Conservation (phyloP, 2,329 filamentous ascomycete genomes). For the Penicillium sclerotiorum region DNA sequence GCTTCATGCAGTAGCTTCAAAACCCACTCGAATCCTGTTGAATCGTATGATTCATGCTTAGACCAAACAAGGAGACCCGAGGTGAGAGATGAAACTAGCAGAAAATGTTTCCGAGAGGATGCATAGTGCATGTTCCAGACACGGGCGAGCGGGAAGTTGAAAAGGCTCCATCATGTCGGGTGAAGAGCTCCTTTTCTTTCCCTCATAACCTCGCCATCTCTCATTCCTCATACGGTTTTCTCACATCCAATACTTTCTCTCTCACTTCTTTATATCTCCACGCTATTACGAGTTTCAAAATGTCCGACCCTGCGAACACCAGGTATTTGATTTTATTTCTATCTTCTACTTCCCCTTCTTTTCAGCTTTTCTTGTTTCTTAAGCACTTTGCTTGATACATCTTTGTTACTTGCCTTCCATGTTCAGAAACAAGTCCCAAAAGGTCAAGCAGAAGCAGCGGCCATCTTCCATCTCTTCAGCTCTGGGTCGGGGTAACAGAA, state of each 20-base stretch:
- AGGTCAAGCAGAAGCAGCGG: slow-evolving; percentile 12
- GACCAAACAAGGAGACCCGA: slow-evolving; percentile 10
- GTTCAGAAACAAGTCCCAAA: slow-evolving; percentile 9
- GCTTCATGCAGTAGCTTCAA: background rate
- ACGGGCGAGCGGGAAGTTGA: background rate
- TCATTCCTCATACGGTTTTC: background rate
- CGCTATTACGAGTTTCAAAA: slow-evolving; percentile 6
- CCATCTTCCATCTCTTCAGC: slow-evolving; percentile 1
- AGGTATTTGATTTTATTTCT: slow-evolving; percentile 15
- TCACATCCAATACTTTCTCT: background rate
- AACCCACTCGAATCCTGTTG: slow-evolving; percentile 10
- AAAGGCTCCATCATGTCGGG: background rate
- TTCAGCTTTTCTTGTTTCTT: background rate
- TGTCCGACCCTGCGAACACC: slow-evolving; percentile 12
- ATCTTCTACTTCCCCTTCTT: background rate
- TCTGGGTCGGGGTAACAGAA: background rate
- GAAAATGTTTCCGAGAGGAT: background rate
- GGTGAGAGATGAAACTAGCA: slow-evolving; percentile 1
- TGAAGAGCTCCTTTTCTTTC: background rate
- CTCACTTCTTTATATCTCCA: background rate
- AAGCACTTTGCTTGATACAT: background rate
- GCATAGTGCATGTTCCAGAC: slow-evolving; percentile 10
- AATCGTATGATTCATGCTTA: slow-evolving; percentile 18
- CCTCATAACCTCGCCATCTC: background rate
- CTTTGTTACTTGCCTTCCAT: background rate